A percentile compares a stretch with the other conserved stretches of the same genome.
Evolutionary conservation across 805 yeast genomes (phyloP).

Genomic region (Lachancea nothofagi): DNA sequence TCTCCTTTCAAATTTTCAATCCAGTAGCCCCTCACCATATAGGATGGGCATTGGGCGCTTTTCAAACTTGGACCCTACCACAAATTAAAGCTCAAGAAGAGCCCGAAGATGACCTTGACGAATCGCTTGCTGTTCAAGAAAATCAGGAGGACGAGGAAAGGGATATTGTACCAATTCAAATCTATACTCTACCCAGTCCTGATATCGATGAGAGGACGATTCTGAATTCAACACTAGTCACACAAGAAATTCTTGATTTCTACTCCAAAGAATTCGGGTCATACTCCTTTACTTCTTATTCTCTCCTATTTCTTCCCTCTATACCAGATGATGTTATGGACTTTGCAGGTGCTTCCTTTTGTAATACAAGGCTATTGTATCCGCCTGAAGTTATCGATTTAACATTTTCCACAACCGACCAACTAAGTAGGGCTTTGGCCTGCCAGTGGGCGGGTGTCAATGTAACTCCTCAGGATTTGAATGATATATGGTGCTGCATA

Average conservation of each 20-base stretch:
- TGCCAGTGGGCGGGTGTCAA: conserved; percentile 92
- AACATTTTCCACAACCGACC: conserved; percentile 61
- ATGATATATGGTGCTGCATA: conserved; percentile 83
- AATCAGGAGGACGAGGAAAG: conserved; percentile 30
- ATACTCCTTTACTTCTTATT: conserved; percentile 80
- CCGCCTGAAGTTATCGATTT: conserved; percentile 76
- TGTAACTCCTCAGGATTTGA: conserved; percentile 70
- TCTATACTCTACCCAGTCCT: conserved; percentile 60
- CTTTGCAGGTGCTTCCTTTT: conserved; percentile 52
- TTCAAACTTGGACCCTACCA: conserved; percentile 45
- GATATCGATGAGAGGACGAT: conserved; percentile 37
- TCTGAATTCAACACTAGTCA: conserved; percentile 71
- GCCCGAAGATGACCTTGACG: conserved; percentile 34
- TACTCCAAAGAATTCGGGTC: conserved; percentile 87
- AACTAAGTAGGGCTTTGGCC: conserved; percentile 64
- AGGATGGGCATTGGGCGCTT: conserved; percentile 93
- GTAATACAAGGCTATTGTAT: conserved; percentile 64
- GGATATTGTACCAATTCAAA: conserved; percentile 48
- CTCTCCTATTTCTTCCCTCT: conserved; percentile 67
- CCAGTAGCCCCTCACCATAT: conserved; percentile 92
- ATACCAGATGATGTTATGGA: conserved; percentile 45
- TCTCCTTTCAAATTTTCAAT: conserved; percentile 63
- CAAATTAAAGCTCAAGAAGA: conserved; percentile 28
- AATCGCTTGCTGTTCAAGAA: conserved; percentile 30
- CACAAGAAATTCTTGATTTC: conserved; percentile 74